A percentile compares a stretch with the other conserved stretches of the same genome.
phyloP scores from a whole-genome alignment of 306 rosid species.

The Rosa chinensis region DNA sequence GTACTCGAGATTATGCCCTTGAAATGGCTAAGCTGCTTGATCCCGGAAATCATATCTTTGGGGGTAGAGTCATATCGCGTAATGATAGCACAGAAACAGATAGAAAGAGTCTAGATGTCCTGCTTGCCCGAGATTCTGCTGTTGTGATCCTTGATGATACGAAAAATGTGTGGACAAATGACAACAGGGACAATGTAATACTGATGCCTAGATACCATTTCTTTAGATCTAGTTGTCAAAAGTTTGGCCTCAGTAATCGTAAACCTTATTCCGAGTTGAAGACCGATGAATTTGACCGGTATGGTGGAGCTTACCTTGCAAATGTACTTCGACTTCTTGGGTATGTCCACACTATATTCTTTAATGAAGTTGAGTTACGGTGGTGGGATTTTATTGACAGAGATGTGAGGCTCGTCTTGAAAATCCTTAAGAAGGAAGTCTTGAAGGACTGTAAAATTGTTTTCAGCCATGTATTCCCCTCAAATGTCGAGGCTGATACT shows the following conservation, averaged over 20 bases:
- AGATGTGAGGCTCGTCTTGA: conserved; percentile 68
- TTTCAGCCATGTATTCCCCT: conserved; percentile 59
- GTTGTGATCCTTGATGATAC: no score
- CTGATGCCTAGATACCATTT: conserved; percentile 88
- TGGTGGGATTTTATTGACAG: conserved; percentile 41
- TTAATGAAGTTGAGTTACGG: conserved; percentile 46
- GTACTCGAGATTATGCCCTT: no score
- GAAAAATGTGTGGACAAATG: conserved; percentile 15
- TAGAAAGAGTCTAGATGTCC: no score
- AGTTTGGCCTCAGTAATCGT: conserved; percentile 59
- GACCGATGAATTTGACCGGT: not conserved
- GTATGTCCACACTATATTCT: conserved; percentile 55
- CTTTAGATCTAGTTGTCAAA: conserved; percentile 74
- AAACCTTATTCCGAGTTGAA: conserved; percentile 7
- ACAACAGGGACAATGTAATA: conserved; percentile 59
- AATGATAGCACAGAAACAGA: no score
- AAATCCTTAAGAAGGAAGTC: conserved; percentile 38
- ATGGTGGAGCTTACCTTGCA: conserved; percentile 67
- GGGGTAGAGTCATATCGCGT: no score
- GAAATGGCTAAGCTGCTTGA: no score
- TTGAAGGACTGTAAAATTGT: conserved; percentile 61
- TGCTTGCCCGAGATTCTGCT: no score
- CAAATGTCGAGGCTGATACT: conserved; percentile 38
- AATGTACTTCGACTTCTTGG: conserved; percentile 63
- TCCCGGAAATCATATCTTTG: no score